phyloP scores from a whole-genome alignment of 306 rosid species.

The Prinsepia uniflora region DNA sequence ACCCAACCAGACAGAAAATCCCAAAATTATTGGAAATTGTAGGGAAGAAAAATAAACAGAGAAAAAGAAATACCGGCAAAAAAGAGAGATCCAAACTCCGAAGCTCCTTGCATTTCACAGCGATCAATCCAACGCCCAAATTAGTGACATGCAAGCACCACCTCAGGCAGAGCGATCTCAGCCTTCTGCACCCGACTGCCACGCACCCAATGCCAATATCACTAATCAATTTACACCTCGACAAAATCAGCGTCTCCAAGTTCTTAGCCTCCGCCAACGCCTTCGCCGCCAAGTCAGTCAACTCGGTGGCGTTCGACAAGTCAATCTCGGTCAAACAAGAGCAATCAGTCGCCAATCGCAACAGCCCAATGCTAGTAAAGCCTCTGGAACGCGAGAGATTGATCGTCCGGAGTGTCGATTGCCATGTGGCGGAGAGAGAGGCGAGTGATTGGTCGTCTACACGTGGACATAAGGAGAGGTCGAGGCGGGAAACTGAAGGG shows the following conservation, averaged over 20 bases:
- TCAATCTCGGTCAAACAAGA: conserved; percentile 56
- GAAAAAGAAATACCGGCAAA: conserved; percentile 47
- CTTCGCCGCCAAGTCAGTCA: conserved; percentile 58
- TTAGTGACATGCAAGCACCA: conserved; percentile 82
- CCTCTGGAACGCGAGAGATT: conserved; percentile 63
- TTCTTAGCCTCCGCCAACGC: conserved; percentile 68
- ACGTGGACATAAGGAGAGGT: conserved; percentile 67
- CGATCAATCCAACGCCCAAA: conserved; percentile 82
- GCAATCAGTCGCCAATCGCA: conserved; percentile 35
- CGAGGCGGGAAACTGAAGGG: conserved; percentile 37
- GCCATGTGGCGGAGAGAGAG: conserved; percentile 36
- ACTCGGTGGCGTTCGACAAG: conserved; percentile 64
- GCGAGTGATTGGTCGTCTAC: conserved; percentile 45
- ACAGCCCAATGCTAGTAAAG: conserved; percentile 50
- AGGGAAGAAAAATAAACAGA: background rate
- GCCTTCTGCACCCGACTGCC: conserved; percentile 76
- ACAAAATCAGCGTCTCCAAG: conserved; percentile 59
- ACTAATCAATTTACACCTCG: conserved; percentile 64
- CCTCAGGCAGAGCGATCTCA: conserved; percentile 56
- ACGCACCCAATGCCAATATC: conserved; percentile 87
- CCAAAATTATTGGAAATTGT: background rate
- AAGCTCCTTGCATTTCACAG: conserved; percentile 71
- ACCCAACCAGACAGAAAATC: background rate
- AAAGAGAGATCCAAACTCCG: conserved; percentile 72
- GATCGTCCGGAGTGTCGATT: conserved; percentile 39